Conservation (phyloP, 2,329 filamentous ascomycete species). For the Cladophialophora carrionii region DNA sequence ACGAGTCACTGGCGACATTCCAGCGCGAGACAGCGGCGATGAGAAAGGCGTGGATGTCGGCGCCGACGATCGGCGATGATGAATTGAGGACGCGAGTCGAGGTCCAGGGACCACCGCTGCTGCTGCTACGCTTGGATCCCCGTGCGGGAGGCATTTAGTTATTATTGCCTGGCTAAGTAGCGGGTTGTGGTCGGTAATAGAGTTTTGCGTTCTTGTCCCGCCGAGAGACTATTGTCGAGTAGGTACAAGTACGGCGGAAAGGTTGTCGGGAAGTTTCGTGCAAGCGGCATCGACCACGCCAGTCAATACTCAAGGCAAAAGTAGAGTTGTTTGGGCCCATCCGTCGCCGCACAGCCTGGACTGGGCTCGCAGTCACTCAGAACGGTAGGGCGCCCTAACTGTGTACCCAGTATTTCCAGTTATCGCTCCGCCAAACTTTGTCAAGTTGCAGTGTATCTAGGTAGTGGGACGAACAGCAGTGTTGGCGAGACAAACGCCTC, state of each 20-base stretch:
- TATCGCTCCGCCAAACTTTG: not conserved
- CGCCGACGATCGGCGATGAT: slow-evolving; percentile 30
- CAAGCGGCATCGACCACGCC: not conserved
- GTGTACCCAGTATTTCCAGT: not conserved
- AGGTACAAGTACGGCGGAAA: not conserved
- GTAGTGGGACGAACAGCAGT: slow-evolving; percentile 1
- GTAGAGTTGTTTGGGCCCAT: not conserved
- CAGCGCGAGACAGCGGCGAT: slow-evolving; percentile 32
- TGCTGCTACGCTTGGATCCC: slow-evolving; percentile 19
- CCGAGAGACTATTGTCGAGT: not conserved
- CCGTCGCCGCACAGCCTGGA: too few relatives aligned
- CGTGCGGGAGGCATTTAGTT: slow-evolving; percentile 18
- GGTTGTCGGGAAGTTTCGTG: not conserved
- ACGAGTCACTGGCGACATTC: slow-evolving; percentile 19
- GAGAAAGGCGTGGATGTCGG: slow-evolving; percentile 35
- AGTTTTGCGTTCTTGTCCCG: not conserved
- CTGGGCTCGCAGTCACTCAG: not conserved
- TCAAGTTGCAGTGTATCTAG: not conserved
- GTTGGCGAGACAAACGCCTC: slow-evolving; percentile 1
- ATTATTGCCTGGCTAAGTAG: not conserved
- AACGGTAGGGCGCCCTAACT: not conserved
- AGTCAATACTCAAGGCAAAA: not conserved
- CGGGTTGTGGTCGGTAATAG: not conserved
- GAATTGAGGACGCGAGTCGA: slow-evolving; percentile 30
- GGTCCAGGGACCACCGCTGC: slow-evolving; percentile 34